Conservation (phyloP, 2,329 filamentous ascomycete species). For the Botrytis sinoallii region DNA sequence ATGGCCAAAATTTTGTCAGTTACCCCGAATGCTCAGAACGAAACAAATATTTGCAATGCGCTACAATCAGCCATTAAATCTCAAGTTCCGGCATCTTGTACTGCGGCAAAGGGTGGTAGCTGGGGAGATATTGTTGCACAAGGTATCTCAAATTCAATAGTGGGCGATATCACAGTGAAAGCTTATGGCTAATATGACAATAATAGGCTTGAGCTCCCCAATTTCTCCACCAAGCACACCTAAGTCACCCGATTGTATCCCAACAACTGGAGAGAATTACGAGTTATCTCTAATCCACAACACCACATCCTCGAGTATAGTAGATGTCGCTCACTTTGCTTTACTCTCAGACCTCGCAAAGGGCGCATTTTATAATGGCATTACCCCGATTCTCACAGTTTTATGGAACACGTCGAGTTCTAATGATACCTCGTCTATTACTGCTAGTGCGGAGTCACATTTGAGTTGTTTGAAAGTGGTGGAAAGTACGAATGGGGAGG, state of each 20-base stretch:
- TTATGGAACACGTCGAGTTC: not conserved
- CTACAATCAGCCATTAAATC: not conserved
- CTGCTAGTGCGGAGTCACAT: not conserved
- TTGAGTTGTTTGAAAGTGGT: not conserved
- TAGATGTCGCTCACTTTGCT: not conserved
- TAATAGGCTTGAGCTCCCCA: not conserved
- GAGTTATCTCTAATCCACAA: not conserved
- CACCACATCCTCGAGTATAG: not conserved
- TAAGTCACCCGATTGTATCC: not conserved
- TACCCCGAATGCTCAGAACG: not conserved
- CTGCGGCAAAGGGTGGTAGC: not conserved
- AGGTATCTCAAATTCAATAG: not conserved
- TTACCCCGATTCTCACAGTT: not conserved
- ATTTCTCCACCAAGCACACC: not conserved
- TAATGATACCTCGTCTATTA: not conserved
- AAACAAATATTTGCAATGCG: not conserved
- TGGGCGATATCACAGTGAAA: not conserved
- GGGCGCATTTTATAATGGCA: not conserved
- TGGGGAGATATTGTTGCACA: not conserved
- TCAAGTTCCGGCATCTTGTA: not conserved
- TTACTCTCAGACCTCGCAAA: not conserved
- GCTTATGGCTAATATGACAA: not conserved
- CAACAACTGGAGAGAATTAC: constrained; percentile 3
- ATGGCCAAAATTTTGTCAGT: not conserved
- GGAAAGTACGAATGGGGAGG: not conserved